Evolutionary conservation across 371 early-diverging fungal species (phyloP), one percentile per base, ranked within the genome.

Genomic region (Mortierella sp.): DNA sequence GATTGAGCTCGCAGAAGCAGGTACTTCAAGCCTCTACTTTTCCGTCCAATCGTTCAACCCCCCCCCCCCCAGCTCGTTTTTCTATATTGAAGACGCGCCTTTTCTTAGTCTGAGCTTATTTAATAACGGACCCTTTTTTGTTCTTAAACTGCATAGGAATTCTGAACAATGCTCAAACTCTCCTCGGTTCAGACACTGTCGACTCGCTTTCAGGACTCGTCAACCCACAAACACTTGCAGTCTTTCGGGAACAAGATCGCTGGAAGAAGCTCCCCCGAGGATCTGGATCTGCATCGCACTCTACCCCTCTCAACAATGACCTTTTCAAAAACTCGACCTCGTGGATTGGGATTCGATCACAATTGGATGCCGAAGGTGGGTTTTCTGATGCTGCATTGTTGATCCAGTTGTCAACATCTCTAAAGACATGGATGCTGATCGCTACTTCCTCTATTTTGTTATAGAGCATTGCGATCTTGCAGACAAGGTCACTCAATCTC

Each of bases 1-100:
- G 48, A 86, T 86, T 67, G 86, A 86, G 69, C 73, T 79, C 19
- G 77, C 76, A 71, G 86, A 86, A 81, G 64, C 77, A 86, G 86
- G 86, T 86, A 81, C n/a, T n/a, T 6, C 40, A 13, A 70, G 28
- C 16, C 43, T 48, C 34, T 19, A 16, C 43, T 40, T 31, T 57
- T 24, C 16, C 24, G 3, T 31, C 54, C 11, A n/a, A n/a, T 31
- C 37, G n/a, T 44, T 34, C 21, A 11, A n/a, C 31, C 28, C n/a
- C 2, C 31, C 28, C n/a, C 2, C 5, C 16, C 16, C 28, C 8
- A 28, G 14, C 28, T 19, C 2, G 16, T 8, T 31, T 34, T 34
- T 59, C 19, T 5, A 1, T 5, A 1, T 34, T 31, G 34, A 34
- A 34, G 19, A 31, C 37, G 61, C 61, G 5, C 19, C 26, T 19